phyloP scores from a whole-genome alignment of 148 eudicot genomes.

The Spergularia bocconei region DNA sequence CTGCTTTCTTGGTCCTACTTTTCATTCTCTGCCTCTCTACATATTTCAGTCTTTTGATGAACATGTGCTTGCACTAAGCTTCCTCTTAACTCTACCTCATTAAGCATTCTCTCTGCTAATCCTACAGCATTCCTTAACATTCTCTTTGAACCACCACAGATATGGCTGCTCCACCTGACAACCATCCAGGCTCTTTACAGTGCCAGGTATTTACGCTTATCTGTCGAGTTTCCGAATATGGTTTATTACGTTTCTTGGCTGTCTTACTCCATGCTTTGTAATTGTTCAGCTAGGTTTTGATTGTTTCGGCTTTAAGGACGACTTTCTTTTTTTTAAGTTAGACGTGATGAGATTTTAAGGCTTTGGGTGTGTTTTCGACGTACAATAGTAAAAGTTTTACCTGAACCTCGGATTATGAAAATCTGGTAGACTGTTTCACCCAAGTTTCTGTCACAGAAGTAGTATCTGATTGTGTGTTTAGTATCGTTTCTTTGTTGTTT shows the following conservation, averaged over 20 bases:
- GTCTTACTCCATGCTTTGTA: background rate
- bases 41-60: constrained; percentile 19
- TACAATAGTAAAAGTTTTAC: too few species aligned
- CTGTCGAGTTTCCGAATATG: background rate
- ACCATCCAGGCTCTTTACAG: constrained; percentile 24
- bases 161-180: constrained; percentile 33
- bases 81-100: constrained; percentile 15
- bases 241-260: background rate
- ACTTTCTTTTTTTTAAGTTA: too few species aligned
- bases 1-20: constrained; percentile 20
- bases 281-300: background rate
- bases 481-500: too few species aligned
- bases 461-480: too few species aligned
- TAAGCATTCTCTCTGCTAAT: constrained; percentile 11
- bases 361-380: too few species aligned
- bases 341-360: too few species aligned
- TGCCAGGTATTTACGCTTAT: constrained; percentile 28
- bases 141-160: background rate
- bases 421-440: too few species aligned
- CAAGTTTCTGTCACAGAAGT: too few species aligned
- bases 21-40: constrained; percentile 19
- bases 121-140: background rate
- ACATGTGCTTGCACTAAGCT: constrained; percentile 9
- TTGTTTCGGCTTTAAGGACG: too few species aligned
- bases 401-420: too few species aligned